A percentile compares a stretch with the other conserved stretches of the same genome.
Evolutionary conservation across 441 rosid genomes (phyloP).

Genomic region (Manihot esculenta): DNA sequence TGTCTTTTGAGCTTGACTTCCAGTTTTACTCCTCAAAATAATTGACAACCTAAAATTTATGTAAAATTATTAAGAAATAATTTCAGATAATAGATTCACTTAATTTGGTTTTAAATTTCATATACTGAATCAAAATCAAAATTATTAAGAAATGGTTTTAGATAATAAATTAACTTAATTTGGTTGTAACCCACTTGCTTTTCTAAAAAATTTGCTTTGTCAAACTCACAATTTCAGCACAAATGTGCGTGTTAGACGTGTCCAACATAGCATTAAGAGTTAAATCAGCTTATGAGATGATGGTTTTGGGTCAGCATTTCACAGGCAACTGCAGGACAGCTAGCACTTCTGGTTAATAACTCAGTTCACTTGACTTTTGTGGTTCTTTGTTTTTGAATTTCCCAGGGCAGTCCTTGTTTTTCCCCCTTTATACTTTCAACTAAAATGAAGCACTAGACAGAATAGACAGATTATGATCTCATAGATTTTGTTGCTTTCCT

Average conservation of each 20-base stretch:
- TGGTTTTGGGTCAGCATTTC: neutral
- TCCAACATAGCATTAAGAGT: neutral
- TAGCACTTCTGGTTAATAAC: neutral
- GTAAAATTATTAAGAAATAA: neutral
- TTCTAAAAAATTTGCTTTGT: neutral
- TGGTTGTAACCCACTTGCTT: neutral
- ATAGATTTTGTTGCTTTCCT: constrained; percentile 7
- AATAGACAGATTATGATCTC: neutral
- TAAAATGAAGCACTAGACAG: neutral
- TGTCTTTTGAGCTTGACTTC: too few relatives aligned
- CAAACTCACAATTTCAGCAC: neutral
- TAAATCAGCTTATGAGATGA: neutral
- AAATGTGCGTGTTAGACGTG: neutral
- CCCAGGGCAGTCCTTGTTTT: neutral
- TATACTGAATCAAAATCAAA: neutral
- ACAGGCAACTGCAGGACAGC: neutral
- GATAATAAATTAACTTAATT: neutral
- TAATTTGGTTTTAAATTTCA: neutral
- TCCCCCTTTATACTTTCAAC: neutral
- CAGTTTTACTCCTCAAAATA: neutral
- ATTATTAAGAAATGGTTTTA: neutral
- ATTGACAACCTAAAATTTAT: too few relatives aligned
- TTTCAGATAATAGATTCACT: neutral
- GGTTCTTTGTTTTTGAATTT: constrained; percentile 9
- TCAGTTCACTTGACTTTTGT: constrained; percentile 7